phyloP scores from a whole-genome alignment of 176 grass and related monocot genomes.

The Aegilops umbellulata region DNA sequence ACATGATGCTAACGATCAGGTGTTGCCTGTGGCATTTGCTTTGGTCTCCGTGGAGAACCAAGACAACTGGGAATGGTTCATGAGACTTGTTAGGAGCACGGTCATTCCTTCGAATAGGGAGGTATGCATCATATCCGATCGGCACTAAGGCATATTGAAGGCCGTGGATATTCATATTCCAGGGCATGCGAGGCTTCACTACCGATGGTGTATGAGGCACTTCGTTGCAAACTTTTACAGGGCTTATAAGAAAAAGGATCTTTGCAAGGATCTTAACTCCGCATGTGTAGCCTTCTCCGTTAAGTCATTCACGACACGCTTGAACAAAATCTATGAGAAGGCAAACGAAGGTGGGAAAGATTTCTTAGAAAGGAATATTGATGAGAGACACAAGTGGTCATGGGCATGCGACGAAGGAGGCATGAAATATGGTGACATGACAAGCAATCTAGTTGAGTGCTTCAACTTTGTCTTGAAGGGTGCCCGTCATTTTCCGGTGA shows the following conservation, averaged over 20 bases:
- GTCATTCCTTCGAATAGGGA: not conserved
- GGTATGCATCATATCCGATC: not conserved
- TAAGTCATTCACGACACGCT: not conserved
- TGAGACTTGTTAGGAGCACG: not conserved
- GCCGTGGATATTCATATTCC: not conserved
- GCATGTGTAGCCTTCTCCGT: not conserved
- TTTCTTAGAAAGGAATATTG: not conserved
- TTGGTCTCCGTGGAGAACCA: not conserved
- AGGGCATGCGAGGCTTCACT: not conserved
- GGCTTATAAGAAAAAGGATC: not conserved
- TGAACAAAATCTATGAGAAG: not conserved
- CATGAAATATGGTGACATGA: not conserved
- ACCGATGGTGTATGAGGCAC: not conserved
- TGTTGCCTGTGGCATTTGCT: not conserved
- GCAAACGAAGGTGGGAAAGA: not conserved
- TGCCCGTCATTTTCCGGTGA: not conserved
- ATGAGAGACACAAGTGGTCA: not conserved
- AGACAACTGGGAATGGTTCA: not conserved
- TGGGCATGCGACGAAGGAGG: not conserved
- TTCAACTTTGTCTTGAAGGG: not conserved
- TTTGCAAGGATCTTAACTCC: not conserved
- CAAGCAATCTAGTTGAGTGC: not conserved
- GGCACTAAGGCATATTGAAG: not conserved
- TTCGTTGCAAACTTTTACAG: not conserved
- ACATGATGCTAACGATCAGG: not conserved